A percentile compares a stretch with the other conserved stretches of the same genome.
phyloP scores from a whole-genome alignment of 306 rosid genomes.

The Medicago ruthenica region DNA sequence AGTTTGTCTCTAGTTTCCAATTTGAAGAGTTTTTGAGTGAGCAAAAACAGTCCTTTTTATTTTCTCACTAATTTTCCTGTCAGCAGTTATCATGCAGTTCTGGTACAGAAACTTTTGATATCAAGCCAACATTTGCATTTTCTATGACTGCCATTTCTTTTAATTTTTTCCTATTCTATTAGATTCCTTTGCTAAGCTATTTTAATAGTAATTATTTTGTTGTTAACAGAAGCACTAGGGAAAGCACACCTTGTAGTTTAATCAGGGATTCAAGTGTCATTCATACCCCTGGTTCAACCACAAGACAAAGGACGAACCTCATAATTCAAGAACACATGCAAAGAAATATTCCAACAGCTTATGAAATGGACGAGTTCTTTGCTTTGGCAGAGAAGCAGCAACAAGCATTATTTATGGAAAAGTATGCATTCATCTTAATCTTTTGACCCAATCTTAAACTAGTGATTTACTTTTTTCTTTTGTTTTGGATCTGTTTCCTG shows the following conservation, averaged over 20 bases:
- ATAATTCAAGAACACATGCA: slow-evolving; percentile 46
- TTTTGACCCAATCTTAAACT: background rate
- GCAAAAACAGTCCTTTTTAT: slow-evolving; percentile 28
- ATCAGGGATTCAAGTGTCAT: slow-evolving; percentile 59
- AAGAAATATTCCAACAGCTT: slow-evolving; percentile 68
- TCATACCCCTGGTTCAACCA: slow-evolving; percentile 72
- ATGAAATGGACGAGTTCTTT: slow-evolving; percentile 89
- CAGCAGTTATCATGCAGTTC: slow-evolving; percentile 45
- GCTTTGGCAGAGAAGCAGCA: slow-evolving; percentile 79
- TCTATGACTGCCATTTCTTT: slow-evolving; percentile 9
- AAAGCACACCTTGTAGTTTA: slow-evolving; percentile 84
- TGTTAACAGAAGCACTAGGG: slow-evolving; percentile 68
- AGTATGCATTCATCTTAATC: slow-evolving; percentile 49
- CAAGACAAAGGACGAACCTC: slow-evolving; percentile 54
- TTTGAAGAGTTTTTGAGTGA: slow-evolving; percentile 26
- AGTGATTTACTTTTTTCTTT: background rate
- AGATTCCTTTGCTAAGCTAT: slow-evolving; percentile 27
- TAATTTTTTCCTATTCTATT: background rate
- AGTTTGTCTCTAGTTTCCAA: slow-evolving; percentile 45
- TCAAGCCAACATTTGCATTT: slow-evolving; percentile 33
- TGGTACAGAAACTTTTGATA: slow-evolving; percentile 45
- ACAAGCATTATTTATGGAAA: slow-evolving; percentile 70
- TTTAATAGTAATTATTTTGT: slow-evolving; percentile 7
- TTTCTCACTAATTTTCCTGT: slow-evolving; percentile 42
- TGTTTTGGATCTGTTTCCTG: background rate